Conservation (phyloP, 2,329 filamentous ascomycete genomes). For the Nemania sp. region DNA sequence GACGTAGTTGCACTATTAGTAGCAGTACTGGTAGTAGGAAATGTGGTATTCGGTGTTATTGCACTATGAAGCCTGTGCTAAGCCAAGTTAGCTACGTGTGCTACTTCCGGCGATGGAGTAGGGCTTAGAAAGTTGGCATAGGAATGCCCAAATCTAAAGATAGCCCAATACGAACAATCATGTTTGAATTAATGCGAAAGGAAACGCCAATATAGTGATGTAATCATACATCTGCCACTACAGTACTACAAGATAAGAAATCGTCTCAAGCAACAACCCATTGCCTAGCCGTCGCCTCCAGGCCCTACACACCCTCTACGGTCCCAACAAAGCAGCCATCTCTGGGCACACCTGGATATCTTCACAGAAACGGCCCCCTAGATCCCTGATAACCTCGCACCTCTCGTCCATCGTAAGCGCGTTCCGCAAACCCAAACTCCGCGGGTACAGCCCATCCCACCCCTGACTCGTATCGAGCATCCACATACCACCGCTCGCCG, state of each 20-base stretch:
- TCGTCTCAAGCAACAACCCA: slow-evolving; percentile 30
- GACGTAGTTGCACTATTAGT: no score
- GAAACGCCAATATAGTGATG: no score
- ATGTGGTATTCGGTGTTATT: no score
- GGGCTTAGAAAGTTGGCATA: no score
- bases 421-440: slow-evolving; percentile 42
- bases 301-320: slow-evolving; percentile 35
- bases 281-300: slow-evolving; percentile 28
- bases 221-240: slow-evolving; percentile 35
- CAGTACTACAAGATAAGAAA: slow-evolving; percentile 29
- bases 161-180: no score
- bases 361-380: slow-evolving; percentile 39
- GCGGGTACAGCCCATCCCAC: slow-evolving; percentile 37
- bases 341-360: slow-evolving; percentile 39
- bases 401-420: slow-evolving; percentile 39
- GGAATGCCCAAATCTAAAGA: no score
- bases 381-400: slow-evolving; percentile 37
- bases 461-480: slow-evolving; percentile 34
- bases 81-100: no score
- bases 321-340: slow-evolving; percentile 38
- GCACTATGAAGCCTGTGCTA: no score
- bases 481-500: slow-evolving; percentile 39
- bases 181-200: no score
- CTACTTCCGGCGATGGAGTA: no score
- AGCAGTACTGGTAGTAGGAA: no score